Evolutionary conservation across 176 grass and related monocot genomes (phyloP).

Genomic region (Saccharum spontaneum): DNA sequence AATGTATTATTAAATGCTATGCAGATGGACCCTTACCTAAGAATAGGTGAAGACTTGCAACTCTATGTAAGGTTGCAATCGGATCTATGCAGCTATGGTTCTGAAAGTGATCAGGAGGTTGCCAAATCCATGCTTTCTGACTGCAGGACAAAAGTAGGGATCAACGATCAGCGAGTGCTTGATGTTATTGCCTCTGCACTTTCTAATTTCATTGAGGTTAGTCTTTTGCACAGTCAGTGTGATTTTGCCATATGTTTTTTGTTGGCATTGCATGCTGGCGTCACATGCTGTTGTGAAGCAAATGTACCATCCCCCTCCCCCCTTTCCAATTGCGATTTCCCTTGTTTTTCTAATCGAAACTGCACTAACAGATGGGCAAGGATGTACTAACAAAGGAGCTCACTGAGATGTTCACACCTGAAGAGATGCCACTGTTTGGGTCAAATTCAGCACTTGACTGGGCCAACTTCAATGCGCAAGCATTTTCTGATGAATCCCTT

Average conservation of each 20-base stretch:
- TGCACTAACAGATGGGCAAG: constrained; percentile 57
- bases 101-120: constrained; percentile 66
- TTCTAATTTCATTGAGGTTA: constrained; percentile 64
- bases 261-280: constrained; percentile 6
- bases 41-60: constrained; percentile 90
- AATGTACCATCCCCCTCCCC: not conserved
- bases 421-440: constrained; percentile 86
- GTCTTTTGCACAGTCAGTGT: constrained; percentile 30
- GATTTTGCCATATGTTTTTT: constrained; percentile 14
- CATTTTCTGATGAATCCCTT: constrained; percentile 91
- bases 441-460: constrained; percentile 75
- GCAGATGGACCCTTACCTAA: constrained; percentile 88
- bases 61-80: constrained; percentile 80
- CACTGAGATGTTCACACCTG: constrained; percentile 70
- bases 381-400: constrained; percentile 61
- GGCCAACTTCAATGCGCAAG: constrained; percentile 55
- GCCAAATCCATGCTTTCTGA: constrained; percentile 67
- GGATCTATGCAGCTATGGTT: constrained; percentile 74
- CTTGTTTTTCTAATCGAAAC: constrained; percentile 32
- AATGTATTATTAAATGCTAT: constrained; percentile 32
- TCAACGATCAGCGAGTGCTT: constrained; percentile 59
- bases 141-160: constrained; percentile 47
- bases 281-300: constrained; percentile 8
- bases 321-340: not conserved
- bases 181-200: constrained; percentile 62